Base-by-base conservation (phyloP, 495 filamentous ascomycete species). In the Penicilliopsis zonata region DNA sequence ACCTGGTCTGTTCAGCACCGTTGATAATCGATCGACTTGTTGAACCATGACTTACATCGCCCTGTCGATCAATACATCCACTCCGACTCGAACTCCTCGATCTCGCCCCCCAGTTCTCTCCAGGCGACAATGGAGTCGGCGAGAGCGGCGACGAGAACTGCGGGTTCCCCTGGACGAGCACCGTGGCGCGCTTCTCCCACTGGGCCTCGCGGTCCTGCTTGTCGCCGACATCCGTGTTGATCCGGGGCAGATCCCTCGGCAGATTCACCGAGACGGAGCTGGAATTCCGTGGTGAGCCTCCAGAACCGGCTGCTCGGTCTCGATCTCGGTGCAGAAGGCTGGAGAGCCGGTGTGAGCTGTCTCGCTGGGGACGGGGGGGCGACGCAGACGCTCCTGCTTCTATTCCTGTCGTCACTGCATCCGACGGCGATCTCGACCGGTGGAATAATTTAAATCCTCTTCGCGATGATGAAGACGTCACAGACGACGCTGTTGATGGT, bases 161-260 rank as follows among this genome's bases (percentile, higher is more conserved):
- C 33, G 61, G 58, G 53, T 81, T 87, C 28, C 65, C 64, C 48
- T 72, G 67, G 20, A 83, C 87, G 35, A 94, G 61, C 35, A 90
- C 72, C 26, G 86, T 93, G 12, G 88, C 88, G 30, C 86, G 63
- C 55, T 85, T 77, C 67, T 94, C 88, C 88, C 87, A 96, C 46
- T 67, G 56, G 29, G 64, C 61, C 41, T 72, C 65, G 18, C 61
- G 51, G 12, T 72, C 70, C 40, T 68, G 58, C 34, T 64, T 55
- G 44, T 69, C 67, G 13, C 46, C 61, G 13, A 46, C 52, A 24
- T 65, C 66, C 21, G 61, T 55, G 24, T 58, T 57, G 35, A 87
- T 80, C 41, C 76, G 74, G 12, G 88, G 90, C 28, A 96, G 66
- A 54, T 90, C 69, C 18, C 65, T 49, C 1, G 90, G 88, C 22